A percentile compares a stretch with the other conserved stretches of the same genome.
Conservation (phyloP, 306 rosid genomes). For the Hippophae rhamnoides region DNA sequence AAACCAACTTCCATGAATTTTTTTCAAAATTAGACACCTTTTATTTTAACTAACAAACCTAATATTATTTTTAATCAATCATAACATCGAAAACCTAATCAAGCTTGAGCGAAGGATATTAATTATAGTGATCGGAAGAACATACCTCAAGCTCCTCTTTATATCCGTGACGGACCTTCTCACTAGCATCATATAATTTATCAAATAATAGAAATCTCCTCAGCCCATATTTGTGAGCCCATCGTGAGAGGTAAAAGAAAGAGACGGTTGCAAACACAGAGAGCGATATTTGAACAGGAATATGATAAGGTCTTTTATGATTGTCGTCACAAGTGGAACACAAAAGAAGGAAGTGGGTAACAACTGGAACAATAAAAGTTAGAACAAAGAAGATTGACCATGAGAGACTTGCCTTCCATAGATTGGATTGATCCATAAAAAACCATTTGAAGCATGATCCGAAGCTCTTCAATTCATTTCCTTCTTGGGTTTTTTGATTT, state of each 20-base stretch:
- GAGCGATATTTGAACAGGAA: constrained; percentile 56
- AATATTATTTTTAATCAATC: too few relatives aligned
- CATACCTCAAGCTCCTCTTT: constrained; percentile 51
- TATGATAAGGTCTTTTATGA: constrained; percentile 63
- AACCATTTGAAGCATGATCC: constrained; percentile 50
- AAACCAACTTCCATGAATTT: too few relatives aligned
- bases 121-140: not conserved
- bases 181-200: constrained; percentile 41
- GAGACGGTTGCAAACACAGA: constrained; percentile 47
- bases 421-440: constrained; percentile 61
- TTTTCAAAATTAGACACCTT: too few relatives aligned
- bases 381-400: constrained; percentile 60
- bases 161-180: constrained; percentile 48
- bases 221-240: constrained; percentile 53
- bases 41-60: too few relatives aligned
- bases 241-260: constrained; percentile 41
- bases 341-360: constrained; percentile 50
- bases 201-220: constrained; percentile 70
- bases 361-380: constrained; percentile 46
- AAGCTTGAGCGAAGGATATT: not conserved
- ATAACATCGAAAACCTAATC: too few relatives aligned
- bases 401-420: constrained; percentile 35
- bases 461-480: constrained; percentile 35
- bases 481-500: constrained; percentile 22
- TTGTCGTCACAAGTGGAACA: constrained; percentile 61